Evolutionary conservation across 108 stramenopile species (phyloP).

Genomic region (Discostella stelligeroides): DNA sequence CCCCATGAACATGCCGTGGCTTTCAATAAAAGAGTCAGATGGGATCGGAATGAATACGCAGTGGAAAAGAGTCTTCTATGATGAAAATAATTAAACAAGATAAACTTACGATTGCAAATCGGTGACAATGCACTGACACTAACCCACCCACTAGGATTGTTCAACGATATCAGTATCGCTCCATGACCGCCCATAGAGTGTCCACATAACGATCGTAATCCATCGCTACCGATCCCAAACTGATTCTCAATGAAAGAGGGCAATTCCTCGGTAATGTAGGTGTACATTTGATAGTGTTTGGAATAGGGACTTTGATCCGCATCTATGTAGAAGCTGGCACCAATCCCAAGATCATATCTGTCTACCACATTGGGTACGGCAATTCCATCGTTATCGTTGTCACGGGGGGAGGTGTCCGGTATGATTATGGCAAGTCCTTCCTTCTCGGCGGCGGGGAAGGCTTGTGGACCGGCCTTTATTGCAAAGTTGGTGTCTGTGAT

Average conservation of each 20-base stretch:
- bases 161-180: constrained; percentile 79
- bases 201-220: constrained; percentile 75
- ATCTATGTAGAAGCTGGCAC: constrained; percentile 98
- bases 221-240: constrained; percentile 53
- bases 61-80: no score
- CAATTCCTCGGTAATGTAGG: constrained; percentile 92
- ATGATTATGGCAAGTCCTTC: constrained; percentile 90
- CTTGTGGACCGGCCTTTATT: constrained; percentile 80
- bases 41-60: no score
- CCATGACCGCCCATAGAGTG: constrained; percentile 96
- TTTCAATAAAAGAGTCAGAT: no score
- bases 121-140: constrained; percentile 94
- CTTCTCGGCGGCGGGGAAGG: constrained; percentile 73
- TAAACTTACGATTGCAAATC: constrained; percentile 80
- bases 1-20: constrained; percentile 94
- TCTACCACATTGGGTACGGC: constrained; percentile 67
- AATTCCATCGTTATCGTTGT: constrained; percentile 78
- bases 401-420: constrained; percentile 97
- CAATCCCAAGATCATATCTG: constrained; percentile 92
- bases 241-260: constrained; percentile 69
- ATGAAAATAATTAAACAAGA: not conserved
- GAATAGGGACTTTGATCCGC: constrained; percentile 85
- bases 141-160: constrained; percentile 53
- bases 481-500: constrained; percentile 82
- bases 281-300: constrained; percentile 94